These are phyloP conservation scores for Suillus cothurnatus DNA, from an alignment of 768 basidiomycete genomes.

Conservation along the genomic window DNA sequence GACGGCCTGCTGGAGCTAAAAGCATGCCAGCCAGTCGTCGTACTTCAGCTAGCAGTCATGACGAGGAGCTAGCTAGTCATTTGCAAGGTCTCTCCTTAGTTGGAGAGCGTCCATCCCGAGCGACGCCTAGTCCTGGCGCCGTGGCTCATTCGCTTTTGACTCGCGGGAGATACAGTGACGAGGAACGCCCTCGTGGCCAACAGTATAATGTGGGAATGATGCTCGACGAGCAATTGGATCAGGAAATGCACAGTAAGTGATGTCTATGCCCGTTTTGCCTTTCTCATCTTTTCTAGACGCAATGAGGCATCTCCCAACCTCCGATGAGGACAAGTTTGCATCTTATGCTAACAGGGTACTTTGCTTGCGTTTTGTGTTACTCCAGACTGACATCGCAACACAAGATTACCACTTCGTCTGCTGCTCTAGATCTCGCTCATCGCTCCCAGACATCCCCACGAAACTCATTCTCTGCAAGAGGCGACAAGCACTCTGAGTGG, in stretches of 20 bases:
- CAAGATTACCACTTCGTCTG: conserved; percentile 84
- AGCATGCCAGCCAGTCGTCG: conserved; percentile 93
- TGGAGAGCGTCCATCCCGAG: conserved; percentile 59
- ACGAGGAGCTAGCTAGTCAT: conserved; percentile 78
- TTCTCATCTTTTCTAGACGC: conserved; percentile 57
- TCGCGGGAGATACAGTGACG: conserved; percentile 56
- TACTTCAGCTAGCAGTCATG: conserved; percentile 85
- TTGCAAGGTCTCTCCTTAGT: conserved; percentile 71
- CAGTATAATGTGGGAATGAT: conserved; percentile 85
- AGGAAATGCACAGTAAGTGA: conserved; percentile 89
- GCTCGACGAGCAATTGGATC: conserved; percentile 90
- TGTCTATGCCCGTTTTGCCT: conserved; percentile 11
- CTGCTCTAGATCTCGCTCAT: conserved; percentile 91
- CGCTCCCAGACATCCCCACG: conserved; percentile 80
- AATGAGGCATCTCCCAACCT: conserved; percentile 85
- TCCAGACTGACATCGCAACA: conserved; percentile 7
- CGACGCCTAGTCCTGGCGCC: conserved; percentile 56
- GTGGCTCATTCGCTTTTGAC: conserved; percentile 55
- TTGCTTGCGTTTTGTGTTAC: conserved; percentile 2
- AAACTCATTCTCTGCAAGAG: conserved; percentile 55
- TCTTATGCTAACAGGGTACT: conserved; percentile 66
- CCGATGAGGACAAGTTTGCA: conserved; percentile 85
- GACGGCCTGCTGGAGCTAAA: conserved; percentile 76
- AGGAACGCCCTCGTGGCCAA: conserved; percentile 59
- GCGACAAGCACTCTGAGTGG: conserved; percentile 89